These are phyloP conservation scores for Pestalotiopsis sp. DNA, from an alignment of 2,329 filamentous ascomycete genomes.

Conservation along the genomic window DNA sequence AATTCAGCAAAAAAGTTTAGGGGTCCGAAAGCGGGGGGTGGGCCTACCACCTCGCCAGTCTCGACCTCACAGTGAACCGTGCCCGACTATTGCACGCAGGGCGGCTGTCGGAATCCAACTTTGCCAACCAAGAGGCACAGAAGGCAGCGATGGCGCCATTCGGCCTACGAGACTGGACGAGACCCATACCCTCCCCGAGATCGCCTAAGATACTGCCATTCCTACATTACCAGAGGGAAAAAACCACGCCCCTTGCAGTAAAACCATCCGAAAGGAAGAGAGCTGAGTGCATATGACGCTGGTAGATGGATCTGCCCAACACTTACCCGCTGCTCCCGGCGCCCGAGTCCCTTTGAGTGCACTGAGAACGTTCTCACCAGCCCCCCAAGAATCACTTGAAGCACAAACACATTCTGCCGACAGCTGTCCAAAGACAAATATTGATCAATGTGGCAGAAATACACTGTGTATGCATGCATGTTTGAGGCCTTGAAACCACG, in stretches of 20 bases:
- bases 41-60: background rate
- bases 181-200: background rate
- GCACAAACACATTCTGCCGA: background rate
- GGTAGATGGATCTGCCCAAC: background rate
- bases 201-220: background rate
- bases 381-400: background rate
- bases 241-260: background rate
- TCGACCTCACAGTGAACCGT: background rate
- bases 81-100: background rate
- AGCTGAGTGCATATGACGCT: background rate
- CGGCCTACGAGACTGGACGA: background rate
- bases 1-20: constrained; percentile 13
- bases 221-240: background rate
- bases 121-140: too few relatives aligned
- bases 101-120: background rate
- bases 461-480: background rate
- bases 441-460: background rate
- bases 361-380: background rate
- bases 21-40: constrained; percentile 24
- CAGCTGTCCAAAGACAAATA: background rate
- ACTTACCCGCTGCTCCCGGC: background rate
- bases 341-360: background rate
- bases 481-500: background rate
- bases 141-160: constrained; percentile 1
- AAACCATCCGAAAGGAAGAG: background rate